Evolutionary conservation across 768 basidiomycete species (phyloP).

Genomic region (Lentinula sp.): DNA sequence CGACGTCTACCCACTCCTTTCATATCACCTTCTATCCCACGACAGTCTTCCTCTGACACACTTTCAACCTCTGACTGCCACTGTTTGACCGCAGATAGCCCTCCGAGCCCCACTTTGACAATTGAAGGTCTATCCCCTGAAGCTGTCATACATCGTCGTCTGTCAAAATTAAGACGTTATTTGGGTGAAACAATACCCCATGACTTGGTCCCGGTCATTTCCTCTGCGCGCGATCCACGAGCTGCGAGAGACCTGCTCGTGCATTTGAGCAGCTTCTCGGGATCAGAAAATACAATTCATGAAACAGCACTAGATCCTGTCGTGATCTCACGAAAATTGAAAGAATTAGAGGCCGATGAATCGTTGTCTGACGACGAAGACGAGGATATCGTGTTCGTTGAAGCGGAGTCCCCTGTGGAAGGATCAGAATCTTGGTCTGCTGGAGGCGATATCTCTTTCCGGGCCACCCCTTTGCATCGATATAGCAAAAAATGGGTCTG

Average conservation of each 20-base stretch:
- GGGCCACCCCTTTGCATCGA: slow-evolving; percentile 7
- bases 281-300: neutral
- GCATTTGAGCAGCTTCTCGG: neutral
- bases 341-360: neutral
- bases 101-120: neutral
- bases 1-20: slow-evolving; percentile 5
- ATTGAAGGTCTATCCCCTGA: slow-evolving; percentile 12
- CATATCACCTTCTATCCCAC: slow-evolving; percentile 1
- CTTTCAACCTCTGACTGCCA: neutral
- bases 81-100: too few relatives aligned
- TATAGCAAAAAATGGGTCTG: slow-evolving; percentile 30
- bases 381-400: neutral
- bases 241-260: neutral
- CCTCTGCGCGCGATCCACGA: slow-evolving; percentile 4
- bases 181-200: slow-evolving; percentile 23
- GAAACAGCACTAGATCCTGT: neutral
- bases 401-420: neutral
- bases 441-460: neutral
- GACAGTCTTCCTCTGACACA: slow-evolving; percentile 8
- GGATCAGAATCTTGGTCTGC: neutral
- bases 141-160: slow-evolving; percentile 20
- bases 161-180: slow-evolving; percentile 25
- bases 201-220: slow-evolving; percentile 13
- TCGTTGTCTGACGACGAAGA: neutral
- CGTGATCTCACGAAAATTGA: neutral